A percentile compares a stretch with the other conserved stretches of the same genome.
phyloP scores from a whole-genome alignment of 169 alveolate species.

The Babesia gibsoni region DNA sequence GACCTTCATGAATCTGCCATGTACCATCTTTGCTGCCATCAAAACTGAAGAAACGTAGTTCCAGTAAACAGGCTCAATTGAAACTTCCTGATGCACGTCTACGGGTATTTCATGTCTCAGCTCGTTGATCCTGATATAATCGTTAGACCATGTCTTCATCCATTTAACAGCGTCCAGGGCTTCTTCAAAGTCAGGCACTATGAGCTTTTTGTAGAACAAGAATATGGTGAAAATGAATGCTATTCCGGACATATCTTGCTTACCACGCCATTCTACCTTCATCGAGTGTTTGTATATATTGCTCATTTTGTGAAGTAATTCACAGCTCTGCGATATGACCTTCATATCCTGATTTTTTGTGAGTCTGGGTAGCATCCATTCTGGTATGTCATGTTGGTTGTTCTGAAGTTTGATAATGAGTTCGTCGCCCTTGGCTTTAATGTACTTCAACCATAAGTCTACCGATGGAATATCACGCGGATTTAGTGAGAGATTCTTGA shows the following conservation, averaged over 20 bases:
- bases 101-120: slow-evolving; percentile 5
- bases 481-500: slow-evolving; percentile 4
- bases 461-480: slow-evolving; percentile 3
- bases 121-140: slow-evolving; percentile 18
- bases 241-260: background rate
- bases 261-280: slow-evolving; percentile 8
- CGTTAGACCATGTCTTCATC: slow-evolving; percentile 50
- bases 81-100: slow-evolving; percentile 14
- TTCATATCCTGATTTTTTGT: slow-evolving; percentile 1
- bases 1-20: slow-evolving; percentile 6
- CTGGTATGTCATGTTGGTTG: slow-evolving; percentile 7
- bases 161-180: slow-evolving; percentile 27
- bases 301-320: slow-evolving; percentile 13
- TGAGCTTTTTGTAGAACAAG: slow-evolving; percentile 11
- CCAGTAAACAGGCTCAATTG: slow-evolving; percentile 49
- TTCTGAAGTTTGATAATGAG: slow-evolving; percentile 2
- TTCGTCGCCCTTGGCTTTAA: slow-evolving; percentile 9
- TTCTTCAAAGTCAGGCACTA: slow-evolving; percentile 6
- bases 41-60: background rate
- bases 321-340: slow-evolving; percentile 19
- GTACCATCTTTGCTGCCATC: background rate
- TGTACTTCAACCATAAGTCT: slow-evolving; percentile 26
- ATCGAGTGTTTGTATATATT: background rate
- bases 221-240: slow-evolving; percentile 14
- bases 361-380: slow-evolving; percentile 8